phyloP scores from a whole-genome alignment of 2,329 filamentous ascomycete species.

The Cytospora piceae region DNA sequence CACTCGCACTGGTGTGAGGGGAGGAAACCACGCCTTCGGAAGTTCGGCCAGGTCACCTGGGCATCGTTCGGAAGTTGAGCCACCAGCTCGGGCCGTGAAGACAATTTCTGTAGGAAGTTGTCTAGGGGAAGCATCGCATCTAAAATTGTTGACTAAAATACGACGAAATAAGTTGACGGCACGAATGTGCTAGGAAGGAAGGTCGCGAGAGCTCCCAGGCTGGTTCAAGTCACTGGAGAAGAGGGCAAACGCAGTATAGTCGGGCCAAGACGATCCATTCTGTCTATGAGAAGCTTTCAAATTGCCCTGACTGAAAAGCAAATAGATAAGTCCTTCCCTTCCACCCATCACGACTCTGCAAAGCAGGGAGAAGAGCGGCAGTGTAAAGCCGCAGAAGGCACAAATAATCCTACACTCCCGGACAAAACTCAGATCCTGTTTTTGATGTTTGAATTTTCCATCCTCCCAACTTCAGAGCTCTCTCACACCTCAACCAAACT shows the following conservation, averaged over 20 bases:
- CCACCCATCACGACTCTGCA: slow-evolving; percentile 12
- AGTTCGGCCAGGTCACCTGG: too few species aligned
- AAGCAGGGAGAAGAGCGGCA: slow-evolving; percentile 12
- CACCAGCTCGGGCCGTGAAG: too few species aligned
- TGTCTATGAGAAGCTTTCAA: slow-evolving; percentile 12
- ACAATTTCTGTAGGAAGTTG: too few species aligned
- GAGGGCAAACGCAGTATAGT: not conserved
- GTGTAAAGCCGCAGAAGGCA: not conserved
- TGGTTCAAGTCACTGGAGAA: not conserved
- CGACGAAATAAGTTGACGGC: not conserved
- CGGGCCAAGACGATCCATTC: slow-evolving; percentile 12
- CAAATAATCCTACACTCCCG: slow-evolving; percentile 11
- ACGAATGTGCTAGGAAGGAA: not conserved
- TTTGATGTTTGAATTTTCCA: slow-evolving; percentile 9
- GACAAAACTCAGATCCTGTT: slow-evolving; percentile 8
- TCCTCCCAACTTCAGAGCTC: slow-evolving; percentile 1
- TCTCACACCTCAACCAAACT: not conserved
- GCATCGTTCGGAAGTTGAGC: too few species aligned
- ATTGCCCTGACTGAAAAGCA: slow-evolving; percentile 18
- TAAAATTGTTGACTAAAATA: too few species aligned
- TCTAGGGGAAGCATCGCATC: too few species aligned
- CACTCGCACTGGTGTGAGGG: too few species aligned
- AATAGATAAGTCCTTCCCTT: slow-evolving; percentile 2
- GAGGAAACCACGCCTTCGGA: too few species aligned
- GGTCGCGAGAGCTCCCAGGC: not conserved